Evolutionary conservation across 2,329 filamentous ascomycete species (phyloP).

Genomic region (Colletotrichum magnum): DNA sequence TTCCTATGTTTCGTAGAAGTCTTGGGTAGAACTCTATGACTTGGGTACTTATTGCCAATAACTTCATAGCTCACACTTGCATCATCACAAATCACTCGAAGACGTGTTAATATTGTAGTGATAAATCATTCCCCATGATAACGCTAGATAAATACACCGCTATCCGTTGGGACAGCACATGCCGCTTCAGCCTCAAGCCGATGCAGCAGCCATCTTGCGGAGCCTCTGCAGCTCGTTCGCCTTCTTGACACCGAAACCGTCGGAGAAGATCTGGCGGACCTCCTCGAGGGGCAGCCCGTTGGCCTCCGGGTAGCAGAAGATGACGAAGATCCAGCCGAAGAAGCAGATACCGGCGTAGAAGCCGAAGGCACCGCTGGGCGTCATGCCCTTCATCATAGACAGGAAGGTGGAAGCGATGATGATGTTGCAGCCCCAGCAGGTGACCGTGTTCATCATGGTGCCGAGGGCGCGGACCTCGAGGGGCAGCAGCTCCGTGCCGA

Average conservation of each 20-base stretch:
- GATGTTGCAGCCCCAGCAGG: slow-evolving; percentile 63
- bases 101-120: neutral
- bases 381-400: slow-evolving; percentile 63
- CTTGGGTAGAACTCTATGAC: neutral
- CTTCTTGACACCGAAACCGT: slow-evolving; percentile 61
- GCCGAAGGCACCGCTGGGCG: slow-evolving; percentile 64
- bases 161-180: neutral
- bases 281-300: slow-evolving; percentile 70
- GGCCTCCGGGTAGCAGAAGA: slow-evolving; percentile 67
- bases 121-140: neutral
- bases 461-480: slow-evolving; percentile 62
- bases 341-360: slow-evolving; percentile 67
- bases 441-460: slow-evolving; percentile 64
- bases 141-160: too few species aligned
- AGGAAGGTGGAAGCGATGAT: slow-evolving; percentile 66
- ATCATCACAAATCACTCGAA: neutral
- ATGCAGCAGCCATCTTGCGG: slow-evolving; percentile 41
- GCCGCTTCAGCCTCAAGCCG: neutral
- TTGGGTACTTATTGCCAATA: too few species aligned
- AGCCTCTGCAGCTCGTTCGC: slow-evolving; percentile 56
- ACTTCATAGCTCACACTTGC: too few species aligned
- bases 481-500: slow-evolving; percentile 62
- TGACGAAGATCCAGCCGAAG: slow-evolving; percentile 61
- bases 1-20: neutral
- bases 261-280: slow-evolving; percentile 64